phyloP scores from a whole-genome alignment of 495 filamentous ascomycete species.

The Polyplosphaeria fusca region DNA sequence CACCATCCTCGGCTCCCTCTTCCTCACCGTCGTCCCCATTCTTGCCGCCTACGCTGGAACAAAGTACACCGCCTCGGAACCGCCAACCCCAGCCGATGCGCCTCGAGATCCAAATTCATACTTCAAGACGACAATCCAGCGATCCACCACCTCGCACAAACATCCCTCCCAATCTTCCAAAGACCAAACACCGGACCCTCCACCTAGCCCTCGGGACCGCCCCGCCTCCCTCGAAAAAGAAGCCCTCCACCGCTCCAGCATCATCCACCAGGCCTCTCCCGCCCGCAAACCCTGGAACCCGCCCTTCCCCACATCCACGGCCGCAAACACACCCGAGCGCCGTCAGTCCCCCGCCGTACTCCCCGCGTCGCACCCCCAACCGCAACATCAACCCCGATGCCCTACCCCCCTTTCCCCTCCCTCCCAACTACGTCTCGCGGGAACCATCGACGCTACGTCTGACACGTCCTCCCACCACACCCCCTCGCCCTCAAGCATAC shows the following conservation, averaged over 20 bases:
- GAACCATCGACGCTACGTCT: no score
- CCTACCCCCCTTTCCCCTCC: no score
- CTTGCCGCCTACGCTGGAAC: no score
- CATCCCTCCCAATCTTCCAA: neutral
- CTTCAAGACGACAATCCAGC: neutral
- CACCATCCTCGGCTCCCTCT: neutral
- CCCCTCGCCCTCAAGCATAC: neutral
- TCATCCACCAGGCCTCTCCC: no score
- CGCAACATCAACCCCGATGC: no score
- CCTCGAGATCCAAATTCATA: neutral
- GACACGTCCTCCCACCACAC: no score
- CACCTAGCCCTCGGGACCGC: neutral
- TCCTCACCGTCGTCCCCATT: conserved; percentile 7
- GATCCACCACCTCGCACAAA: neutral
- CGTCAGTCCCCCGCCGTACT: no score
- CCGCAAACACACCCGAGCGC: no score
- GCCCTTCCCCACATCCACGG: conserved; percentile 8
- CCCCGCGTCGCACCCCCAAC: no score
- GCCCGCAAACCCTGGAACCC: conserved; percentile 21
- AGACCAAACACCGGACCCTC: neutral
- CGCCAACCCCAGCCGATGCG: neutral
- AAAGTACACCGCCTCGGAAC: neutral
- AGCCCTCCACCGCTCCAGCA: no score
- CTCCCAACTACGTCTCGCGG: no score
- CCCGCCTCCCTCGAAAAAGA: neutral